A percentile compares a stretch with the other conserved stretches of the same genome.
phyloP scores from a whole-genome alignment of 768 basidiomycete genomes.

The Lyophyllum atratum region DNA sequence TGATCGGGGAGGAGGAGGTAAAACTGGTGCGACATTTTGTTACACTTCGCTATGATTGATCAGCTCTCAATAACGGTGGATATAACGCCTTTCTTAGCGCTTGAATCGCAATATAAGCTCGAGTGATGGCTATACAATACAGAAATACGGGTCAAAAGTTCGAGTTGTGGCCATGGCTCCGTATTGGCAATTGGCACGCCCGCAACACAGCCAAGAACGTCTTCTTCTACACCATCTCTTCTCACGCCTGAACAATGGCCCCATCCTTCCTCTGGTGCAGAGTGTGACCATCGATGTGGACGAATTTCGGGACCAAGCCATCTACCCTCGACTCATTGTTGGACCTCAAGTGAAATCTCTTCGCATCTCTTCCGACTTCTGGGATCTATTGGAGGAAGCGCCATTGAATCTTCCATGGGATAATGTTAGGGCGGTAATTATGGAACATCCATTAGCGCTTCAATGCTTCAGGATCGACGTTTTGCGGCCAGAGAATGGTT shows the following conservation, averaged over 20 bases:
- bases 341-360: conserved; percentile 4
- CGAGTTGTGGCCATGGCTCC: neutral
- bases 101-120: neutral
- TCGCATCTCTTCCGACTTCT: conserved; percentile 2
- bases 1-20: no score
- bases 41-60: no score
- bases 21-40: no score
- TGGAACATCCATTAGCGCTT: neutral
- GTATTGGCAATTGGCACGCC: neutral
- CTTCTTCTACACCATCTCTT: neutral
- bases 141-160: neutral
- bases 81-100: neutral
- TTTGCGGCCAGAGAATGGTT: neutral
- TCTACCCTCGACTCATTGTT: conserved; percentile 11
- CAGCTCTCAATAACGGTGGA: no score
- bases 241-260: neutral
- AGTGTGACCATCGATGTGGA: neutral
- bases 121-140: neutral
- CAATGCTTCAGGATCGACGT: neutral
- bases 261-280: neutral
- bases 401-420: conserved; percentile 1
- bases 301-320: neutral
- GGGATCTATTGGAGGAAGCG: neutral
- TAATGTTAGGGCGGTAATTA: conserved; percentile 1
- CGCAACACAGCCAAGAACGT: neutral